A percentile compares a stretch with the other conserved stretches of the same genome.
Evolutionary conservation across 2,329 filamentous ascomycete genomes (phyloP).

Genomic region (Aspergillus sp.): DNA sequence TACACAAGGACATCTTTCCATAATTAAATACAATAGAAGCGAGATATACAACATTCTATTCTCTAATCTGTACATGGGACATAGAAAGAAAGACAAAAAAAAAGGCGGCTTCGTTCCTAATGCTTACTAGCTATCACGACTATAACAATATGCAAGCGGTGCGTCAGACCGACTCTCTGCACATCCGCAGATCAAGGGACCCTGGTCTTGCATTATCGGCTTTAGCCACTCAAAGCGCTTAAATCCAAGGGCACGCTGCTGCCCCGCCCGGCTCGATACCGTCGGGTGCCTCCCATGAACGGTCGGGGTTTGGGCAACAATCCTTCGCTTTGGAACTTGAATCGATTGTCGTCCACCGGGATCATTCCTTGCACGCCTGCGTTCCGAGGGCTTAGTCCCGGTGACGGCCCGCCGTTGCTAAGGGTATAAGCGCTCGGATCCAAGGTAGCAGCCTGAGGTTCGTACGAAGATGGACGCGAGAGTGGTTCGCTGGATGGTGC

Average conservation of each 20-base stretch:
- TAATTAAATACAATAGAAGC: neutral
- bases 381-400: constrained; percentile 26
- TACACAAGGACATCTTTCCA: too few species aligned
- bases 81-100: neutral
- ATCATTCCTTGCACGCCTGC: constrained; percentile 36
- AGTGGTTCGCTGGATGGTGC: constrained; percentile 47
- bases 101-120: neutral
- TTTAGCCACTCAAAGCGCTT: constrained; percentile 39
- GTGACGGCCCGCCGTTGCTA: constrained; percentile 55
- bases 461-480: constrained; percentile 43
- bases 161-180: neutral
- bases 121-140: neutral
- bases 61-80: neutral
- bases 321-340: constrained; percentile 81
- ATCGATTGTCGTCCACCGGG: constrained; percentile 73
- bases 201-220: neutral
- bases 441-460: constrained; percentile 54
- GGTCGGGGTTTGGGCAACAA: constrained; percentile 81
- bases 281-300: constrained; percentile 71
- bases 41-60: neutral
- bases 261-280: constrained; percentile 85
- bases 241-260: constrained; percentile 93
- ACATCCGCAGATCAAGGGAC: neutral
- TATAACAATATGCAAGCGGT: constrained; percentile 1
- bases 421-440: constrained; percentile 77